phyloP scores from a whole-genome alignment of 169 alveolate species.

The Eimeria necatrix region DNA sequence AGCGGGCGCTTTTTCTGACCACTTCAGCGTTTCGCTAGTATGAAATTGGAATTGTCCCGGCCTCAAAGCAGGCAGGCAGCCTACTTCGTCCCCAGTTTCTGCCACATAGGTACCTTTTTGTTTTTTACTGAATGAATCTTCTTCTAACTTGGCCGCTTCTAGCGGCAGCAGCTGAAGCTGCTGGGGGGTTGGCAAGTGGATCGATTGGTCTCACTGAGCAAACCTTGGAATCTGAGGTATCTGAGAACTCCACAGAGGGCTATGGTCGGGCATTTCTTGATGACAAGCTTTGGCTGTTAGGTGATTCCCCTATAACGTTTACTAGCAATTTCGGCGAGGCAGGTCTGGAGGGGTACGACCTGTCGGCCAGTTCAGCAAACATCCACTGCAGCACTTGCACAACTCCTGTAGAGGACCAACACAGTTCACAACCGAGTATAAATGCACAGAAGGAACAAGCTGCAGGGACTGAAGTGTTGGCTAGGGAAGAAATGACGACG shows the following conservation, averaged over 20 bases:
- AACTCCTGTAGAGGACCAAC: neutral
- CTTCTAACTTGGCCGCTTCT: constrained; percentile 38
- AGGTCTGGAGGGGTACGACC: neutral
- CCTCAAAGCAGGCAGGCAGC: neutral
- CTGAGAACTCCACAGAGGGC: neutral
- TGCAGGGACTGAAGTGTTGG: neutral
- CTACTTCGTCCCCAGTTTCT: neutral
- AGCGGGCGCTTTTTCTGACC: no score
- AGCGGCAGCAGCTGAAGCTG: constrained; percentile 11
- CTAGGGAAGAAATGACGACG: constrained; percentile 1
- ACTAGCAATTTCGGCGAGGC: no score
- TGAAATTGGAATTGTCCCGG: neutral
- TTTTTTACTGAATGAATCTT: neutral
- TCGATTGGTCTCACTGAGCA: constrained; percentile 44
- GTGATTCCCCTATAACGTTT: no score
- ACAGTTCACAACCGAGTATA: no score
- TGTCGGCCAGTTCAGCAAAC: neutral
- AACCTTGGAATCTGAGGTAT: constrained; percentile 4
- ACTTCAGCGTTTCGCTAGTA: neutral
- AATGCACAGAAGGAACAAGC: no score
- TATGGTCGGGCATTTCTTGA: neutral
- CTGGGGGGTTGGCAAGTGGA: constrained; percentile 32
- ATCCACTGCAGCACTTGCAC: constrained; percentile 28
- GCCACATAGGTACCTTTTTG: neutral
- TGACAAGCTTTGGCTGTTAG: neutral